Evolutionary conservation across 2,329 filamentous ascomycete species (phyloP).

Genomic region (Arachnomyces sp.): DNA sequence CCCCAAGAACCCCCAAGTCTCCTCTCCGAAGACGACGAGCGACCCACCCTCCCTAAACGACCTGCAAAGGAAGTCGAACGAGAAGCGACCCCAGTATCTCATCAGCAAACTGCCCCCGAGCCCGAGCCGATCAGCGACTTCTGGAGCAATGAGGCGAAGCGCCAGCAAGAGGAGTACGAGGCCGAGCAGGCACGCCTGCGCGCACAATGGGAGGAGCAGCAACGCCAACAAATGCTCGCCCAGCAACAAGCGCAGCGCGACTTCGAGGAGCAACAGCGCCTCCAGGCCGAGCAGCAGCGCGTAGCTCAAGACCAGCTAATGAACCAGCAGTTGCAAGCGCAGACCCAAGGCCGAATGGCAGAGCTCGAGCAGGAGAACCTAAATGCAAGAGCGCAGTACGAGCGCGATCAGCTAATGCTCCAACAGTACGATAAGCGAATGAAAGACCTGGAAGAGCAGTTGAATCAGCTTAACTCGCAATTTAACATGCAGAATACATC

Average conservation of each 20-base stretch:
- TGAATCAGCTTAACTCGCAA: constrained; percentile 72
- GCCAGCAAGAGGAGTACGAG: constrained; percentile 90
- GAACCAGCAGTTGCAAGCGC: constrained; percentile 80
- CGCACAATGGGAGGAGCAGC: constrained; percentile 74
- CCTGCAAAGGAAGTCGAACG: constrained; percentile 62
- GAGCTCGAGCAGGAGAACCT: constrained; percentile 94
- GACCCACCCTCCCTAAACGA: constrained; percentile 72
- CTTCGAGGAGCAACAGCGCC: constrained; percentile 92
- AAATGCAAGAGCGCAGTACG: constrained; percentile 87
- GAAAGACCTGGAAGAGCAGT: constrained; percentile 82
- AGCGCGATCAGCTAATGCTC: constrained; percentile 93
- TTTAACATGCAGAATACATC: constrained; percentile 77
- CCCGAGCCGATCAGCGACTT: constrained; percentile 96
- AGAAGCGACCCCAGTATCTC: constrained; percentile 54
- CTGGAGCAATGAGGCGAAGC: constrained; percentile 86
- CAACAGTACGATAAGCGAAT: constrained; percentile 94
- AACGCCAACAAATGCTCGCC: constrained; percentile 71
- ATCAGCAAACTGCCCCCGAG: constrained; percentile 47
- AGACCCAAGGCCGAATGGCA: constrained; percentile 90
- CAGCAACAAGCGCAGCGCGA: constrained; percentile 80
- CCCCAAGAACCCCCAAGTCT: constrained; percentile 90
- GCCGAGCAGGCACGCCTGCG: constrained; percentile 85
- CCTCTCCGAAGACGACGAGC: constrained; percentile 72
- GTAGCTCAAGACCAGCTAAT: constrained; percentile 84
- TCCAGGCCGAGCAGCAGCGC: constrained; percentile 79